phyloP scores from a whole-genome alignment of 495 filamentous ascomycete species.

The Daldinia vernicosa region DNA sequence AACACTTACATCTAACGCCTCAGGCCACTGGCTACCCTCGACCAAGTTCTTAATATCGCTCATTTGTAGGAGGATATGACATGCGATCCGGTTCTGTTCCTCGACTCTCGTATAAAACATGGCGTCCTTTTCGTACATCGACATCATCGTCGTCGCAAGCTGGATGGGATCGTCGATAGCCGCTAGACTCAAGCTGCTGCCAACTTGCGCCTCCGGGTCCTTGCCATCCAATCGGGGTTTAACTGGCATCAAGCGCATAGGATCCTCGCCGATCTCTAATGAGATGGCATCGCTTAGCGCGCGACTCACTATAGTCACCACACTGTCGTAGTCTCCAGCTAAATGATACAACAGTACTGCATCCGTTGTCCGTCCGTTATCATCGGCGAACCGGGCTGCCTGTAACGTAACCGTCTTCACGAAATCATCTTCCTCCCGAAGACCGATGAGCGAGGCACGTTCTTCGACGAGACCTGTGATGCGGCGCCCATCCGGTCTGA shows the following conservation, averaged over 20 bases:
- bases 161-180: constrained; percentile 84
- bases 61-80: constrained; percentile 77
- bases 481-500: constrained; percentile 79
- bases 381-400: constrained; percentile 89
- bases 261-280: constrained; percentile 79
- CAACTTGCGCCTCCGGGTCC: constrained; percentile 46
- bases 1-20: constrained; percentile 80
- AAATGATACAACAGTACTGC: constrained; percentile 94
- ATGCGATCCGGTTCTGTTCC: constrained; percentile 72
- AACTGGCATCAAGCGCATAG: constrained; percentile 77
- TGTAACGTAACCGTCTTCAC: constrained; percentile 86
- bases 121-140: constrained; percentile 77
- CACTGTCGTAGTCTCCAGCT: constrained; percentile 91
- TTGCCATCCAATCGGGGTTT: constrained; percentile 65
- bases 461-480: constrained; percentile 89
- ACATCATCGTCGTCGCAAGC: constrained; percentile 80
- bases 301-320: constrained; percentile 86
- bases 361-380: constrained; percentile 90
- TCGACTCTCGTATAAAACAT: constrained; percentile 77
- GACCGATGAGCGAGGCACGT: constrained; percentile 82
- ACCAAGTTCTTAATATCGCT: constrained; percentile 77
- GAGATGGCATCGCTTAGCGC: constrained; percentile 88
- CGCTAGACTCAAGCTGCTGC: constrained; percentile 79
- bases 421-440: constrained; percentile 82
- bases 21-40: constrained; percentile 74